Evolutionary conservation across 192 early-diverging fungal genomes (phyloP).

Genomic region (Umbelopsis ramanniana): DNA sequence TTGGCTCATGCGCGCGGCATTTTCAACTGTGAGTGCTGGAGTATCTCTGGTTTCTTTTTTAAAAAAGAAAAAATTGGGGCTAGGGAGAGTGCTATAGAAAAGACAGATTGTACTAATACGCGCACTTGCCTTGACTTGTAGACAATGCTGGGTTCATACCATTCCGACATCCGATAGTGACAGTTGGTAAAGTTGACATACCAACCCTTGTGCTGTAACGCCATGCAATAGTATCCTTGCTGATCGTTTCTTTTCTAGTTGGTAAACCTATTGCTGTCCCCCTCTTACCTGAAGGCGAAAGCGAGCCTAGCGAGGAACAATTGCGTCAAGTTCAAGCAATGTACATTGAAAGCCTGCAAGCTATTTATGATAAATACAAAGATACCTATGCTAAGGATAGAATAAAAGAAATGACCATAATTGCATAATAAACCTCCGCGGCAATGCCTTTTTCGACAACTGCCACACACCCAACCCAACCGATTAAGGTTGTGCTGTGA

Average conservation of each 20-base stretch:
- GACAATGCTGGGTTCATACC: constrained; percentile 59
- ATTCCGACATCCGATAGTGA: constrained; percentile 50
- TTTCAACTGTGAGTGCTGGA: constrained; percentile 77
- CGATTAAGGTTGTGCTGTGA: background rate
- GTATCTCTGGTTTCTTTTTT: too few relatives aligned
- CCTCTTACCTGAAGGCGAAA: constrained; percentile 41
- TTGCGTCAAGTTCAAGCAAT: constrained; percentile 61
- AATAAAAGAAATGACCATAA: constrained; percentile 64
- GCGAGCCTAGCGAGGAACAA: constrained; percentile 65
- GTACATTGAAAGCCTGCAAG: constrained; percentile 69
- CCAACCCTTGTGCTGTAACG: too few relatives aligned
- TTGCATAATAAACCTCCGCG: constrained; percentile 53
- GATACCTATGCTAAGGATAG: constrained; percentile 71
- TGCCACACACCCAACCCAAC: background rate
- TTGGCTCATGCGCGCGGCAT: constrained; percentile 87
- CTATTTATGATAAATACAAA: constrained; percentile 72
- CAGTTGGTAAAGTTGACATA: constrained; percentile 39
- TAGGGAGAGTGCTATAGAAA: too few relatives aligned
- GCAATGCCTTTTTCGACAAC: constrained; percentile 5
- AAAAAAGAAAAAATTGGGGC: background rate
- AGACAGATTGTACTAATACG: background rate
- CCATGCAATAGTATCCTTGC: background rate
- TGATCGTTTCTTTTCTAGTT: constrained; percentile 41
- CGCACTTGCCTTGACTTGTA: constrained; percentile 24
- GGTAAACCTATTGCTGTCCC: constrained; percentile 70